These are phyloP conservation scores for Metschnikowia gelsemii DNA, from an alignment of 805 yeast genomes.

Conservation along the genomic window DNA sequence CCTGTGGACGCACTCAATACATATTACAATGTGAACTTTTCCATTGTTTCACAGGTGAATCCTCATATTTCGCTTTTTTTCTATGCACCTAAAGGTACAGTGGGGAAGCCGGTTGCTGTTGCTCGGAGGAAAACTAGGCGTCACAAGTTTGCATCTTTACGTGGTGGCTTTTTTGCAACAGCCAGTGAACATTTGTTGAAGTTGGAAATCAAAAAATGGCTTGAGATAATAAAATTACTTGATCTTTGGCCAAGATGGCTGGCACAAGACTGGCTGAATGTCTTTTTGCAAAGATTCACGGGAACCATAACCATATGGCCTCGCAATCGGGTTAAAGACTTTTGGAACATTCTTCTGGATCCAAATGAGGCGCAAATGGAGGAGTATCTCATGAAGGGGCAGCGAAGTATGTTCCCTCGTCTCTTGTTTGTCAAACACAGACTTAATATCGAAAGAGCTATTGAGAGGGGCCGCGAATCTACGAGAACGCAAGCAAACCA, in stretches of 20 bases:
- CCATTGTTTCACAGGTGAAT: constrained; percentile 78
- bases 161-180: constrained; percentile 77
- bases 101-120: constrained; percentile 72
- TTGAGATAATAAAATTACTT: constrained; percentile 60
- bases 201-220: constrained; percentile 75
- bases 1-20: constrained; percentile 73
- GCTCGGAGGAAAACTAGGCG: constrained; percentile 41
- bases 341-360: constrained; percentile 62
- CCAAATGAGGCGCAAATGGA: constrained; percentile 60
- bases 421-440: constrained; percentile 64
- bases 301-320: constrained; percentile 82
- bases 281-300: constrained; percentile 70
- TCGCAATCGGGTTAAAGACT: constrained; percentile 55
- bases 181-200: constrained; percentile 70
- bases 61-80: constrained; percentile 78
- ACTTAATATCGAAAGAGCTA: constrained; percentile 60
- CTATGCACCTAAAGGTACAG: constrained; percentile 76
- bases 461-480: constrained; percentile 48
- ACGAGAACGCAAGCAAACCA: constrained; percentile 4
- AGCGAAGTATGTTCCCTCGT: constrained; percentile 64
- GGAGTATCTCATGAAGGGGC: constrained; percentile 60
- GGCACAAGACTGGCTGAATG: constrained; percentile 79
- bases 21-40: constrained; percentile 71
- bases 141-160: constrained; percentile 41
- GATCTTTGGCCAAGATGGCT: constrained; percentile 66